phyloP scores from a whole-genome alignment of 345 rosid genomes.

The Arabidopsis arenosa region DNA sequence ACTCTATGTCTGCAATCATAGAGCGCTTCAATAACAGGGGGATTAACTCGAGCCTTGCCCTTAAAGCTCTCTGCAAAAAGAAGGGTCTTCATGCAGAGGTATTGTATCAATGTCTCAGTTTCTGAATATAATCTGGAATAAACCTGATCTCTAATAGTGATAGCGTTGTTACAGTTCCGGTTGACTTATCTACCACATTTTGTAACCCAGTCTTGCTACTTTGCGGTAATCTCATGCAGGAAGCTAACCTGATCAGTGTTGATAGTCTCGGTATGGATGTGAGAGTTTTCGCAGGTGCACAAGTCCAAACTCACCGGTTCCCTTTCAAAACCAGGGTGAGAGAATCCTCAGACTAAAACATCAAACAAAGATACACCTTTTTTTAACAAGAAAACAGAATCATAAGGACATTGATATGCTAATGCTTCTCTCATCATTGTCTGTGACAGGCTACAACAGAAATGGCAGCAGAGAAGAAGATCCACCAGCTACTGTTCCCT shows the following conservation, averaged over 20 bases:
- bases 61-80: conserved; percentile 90
- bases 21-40: conserved; percentile 72
- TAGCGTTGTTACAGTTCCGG: background rate
- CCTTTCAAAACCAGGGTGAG: conserved; percentile 84
- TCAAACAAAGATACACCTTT: conserved; percentile 18
- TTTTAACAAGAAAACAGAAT: conserved; percentile 2
- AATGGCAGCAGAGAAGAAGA: conserved; percentile 85
- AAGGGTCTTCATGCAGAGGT: conserved; percentile 87
- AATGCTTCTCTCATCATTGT: conserved; percentile 23
- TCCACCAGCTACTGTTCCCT: conserved; percentile 79
- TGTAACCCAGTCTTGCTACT: conserved; percentile 5
- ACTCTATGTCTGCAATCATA: conserved; percentile 70
- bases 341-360: background rate
- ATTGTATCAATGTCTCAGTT: conserved; percentile 23
- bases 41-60: conserved; percentile 61
- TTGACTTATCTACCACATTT: background rate
- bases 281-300: conserved; percentile 65
- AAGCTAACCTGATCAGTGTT: conserved; percentile 76
- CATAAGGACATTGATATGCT: conserved; percentile 13
- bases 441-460: conserved; percentile 69
- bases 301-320: conserved; percentile 89
- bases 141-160: background rate
- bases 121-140: background rate
- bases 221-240: conserved; percentile 46
- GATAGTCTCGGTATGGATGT: conserved; percentile 97